Base-by-base conservation (phyloP, 768 basidiomycete genomes). In the Naganishia onofrii region DNA sequence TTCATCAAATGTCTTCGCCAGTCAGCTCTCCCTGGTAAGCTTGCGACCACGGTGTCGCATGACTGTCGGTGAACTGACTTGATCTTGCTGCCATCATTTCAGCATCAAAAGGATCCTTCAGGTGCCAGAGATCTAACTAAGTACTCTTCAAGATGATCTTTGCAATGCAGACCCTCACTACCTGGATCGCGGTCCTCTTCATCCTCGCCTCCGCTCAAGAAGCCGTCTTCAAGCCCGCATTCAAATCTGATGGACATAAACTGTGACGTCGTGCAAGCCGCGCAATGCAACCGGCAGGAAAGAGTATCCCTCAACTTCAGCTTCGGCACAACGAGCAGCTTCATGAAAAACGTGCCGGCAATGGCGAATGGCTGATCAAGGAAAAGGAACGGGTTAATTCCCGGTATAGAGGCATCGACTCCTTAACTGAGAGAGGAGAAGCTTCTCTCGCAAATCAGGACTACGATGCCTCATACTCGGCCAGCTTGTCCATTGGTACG, bases 401-500 rank as follows among this genome's bases (percentile, higher is more conserved):
- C 15, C 74, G 75, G 48, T 80, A 80, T 60, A 76, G 77, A 56
- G 68, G 34, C 6, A 76, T 73, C 5, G 44, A 55, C 1, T 23
- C 51, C 3, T 29, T 56, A 36, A n/a, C 51, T 6, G 44, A 31
- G 26, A 42, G 52, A 23, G 54, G 70, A 19, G 54, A 34, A 66
- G 65, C 32, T 28, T 36, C 38, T 15, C 65, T 69, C 9, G 66
- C 70, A 8, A 58, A 81, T 67, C 80, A 81, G 48, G 74, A 78
- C 48, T 74, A 77, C 31, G 80, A 81, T 66, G 78, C 78, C 2
- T 78, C 76, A 5, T 81, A 81, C 58, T 81, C 80, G 60, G 80
- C 76, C 3, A 60, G 72, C 26, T 53, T 81, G 0, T 71, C 69
- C n/a, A 72, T 93, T 23, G 93, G 95, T 23, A 93, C 91, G 0